phyloP scores from a whole-genome alignment of 2,329 filamentous ascomycete species.

The Talaromyces sp. region DNA sequence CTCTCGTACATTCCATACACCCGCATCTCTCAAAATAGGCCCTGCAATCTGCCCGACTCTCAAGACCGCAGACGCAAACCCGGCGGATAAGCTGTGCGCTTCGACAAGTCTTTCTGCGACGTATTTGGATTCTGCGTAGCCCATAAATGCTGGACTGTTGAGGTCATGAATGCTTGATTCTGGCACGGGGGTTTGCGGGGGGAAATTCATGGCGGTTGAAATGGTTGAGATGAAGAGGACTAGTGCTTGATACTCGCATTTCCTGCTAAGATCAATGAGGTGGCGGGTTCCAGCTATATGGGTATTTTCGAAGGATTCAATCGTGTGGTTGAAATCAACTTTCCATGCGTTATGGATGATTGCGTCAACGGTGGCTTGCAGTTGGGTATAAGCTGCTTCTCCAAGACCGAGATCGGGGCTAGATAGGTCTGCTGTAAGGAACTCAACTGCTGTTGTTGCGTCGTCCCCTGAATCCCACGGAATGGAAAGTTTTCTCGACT shows the following conservation, averaged over 20 bases:
- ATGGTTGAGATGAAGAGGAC: slow-evolving; percentile 17
- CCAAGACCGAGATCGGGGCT: slow-evolving; percentile 20
- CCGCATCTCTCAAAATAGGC: slow-evolving; percentile 8
- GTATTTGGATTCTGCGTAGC: slow-evolving; percentile 19
- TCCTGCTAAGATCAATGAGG: slow-evolving; percentile 20
- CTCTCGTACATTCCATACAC: slow-evolving; percentile 10
- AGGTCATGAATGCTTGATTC: slow-evolving; percentile 12
- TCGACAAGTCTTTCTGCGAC: slow-evolving; percentile 14
- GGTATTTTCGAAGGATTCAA: slow-evolving; percentile 22
- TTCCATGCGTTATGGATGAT: slow-evolving; percentile 30
- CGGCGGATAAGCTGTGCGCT: background rate
- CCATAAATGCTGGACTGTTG: slow-evolving; percentile 8
- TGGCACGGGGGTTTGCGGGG: slow-evolving; percentile 5
- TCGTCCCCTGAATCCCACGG: too few species aligned
- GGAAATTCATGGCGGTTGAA: slow-evolving; percentile 8
- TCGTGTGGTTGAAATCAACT: slow-evolving; percentile 29
- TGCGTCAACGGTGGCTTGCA: slow-evolving; percentile 9
- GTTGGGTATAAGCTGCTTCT: slow-evolving; percentile 15
- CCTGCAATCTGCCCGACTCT: slow-evolving; percentile 19
- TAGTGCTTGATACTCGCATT: slow-evolving; percentile 14
- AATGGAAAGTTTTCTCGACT: too few species aligned
- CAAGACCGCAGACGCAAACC: slow-evolving; percentile 8
- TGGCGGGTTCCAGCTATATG: background rate
- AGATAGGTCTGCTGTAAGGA: slow-evolving; percentile 21
- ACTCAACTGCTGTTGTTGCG: slow-evolving; percentile 3